phyloP scores from a whole-genome alignment of 208 protist species.

The Zelonia costaricensis region DNA sequence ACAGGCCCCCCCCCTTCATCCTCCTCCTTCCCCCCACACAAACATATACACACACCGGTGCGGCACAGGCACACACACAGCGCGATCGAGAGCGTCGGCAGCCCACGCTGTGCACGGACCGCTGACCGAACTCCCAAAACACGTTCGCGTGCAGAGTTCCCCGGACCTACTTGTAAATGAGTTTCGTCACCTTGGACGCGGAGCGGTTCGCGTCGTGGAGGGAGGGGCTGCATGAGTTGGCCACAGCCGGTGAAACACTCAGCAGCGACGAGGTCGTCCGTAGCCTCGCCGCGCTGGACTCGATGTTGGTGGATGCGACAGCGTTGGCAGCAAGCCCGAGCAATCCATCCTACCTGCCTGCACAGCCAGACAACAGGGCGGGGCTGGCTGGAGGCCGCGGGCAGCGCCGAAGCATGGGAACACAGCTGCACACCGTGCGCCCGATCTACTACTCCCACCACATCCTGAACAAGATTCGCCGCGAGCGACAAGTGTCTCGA shows the following conservation, averaged over 20 bases:
- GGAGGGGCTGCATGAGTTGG: background rate
- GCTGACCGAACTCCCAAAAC: background rate
- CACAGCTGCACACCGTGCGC: constrained; percentile 46
- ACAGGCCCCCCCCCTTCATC: too few species aligned
- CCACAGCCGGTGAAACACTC: background rate
- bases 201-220: constrained; percentile 1
- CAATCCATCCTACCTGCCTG: too few species aligned
- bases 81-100: background rate
- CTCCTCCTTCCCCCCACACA: too few species aligned
- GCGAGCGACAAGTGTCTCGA: background rate
- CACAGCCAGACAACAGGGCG: background rate
- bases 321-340: too few species aligned
- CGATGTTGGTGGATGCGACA: background rate
- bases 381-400: too few species aligned
- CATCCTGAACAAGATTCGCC: constrained; percentile 29
- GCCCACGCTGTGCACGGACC: background rate
- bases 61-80: background rate
- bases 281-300: constrained; percentile 3
- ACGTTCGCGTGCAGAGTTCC: background rate
- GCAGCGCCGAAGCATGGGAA: constrained; percentile 15
- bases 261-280: background rate
- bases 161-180: background rate
- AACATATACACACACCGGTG: too few species aligned
- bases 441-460: constrained; percentile 35
- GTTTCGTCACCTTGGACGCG: constrained; percentile 1